Percentiles rank a stretch among this genome's conserved stretches.
phyloP scores from a whole-genome alignment of 2,329 filamentous ascomycete species.

The Diaporthe citriasiana region DNA sequence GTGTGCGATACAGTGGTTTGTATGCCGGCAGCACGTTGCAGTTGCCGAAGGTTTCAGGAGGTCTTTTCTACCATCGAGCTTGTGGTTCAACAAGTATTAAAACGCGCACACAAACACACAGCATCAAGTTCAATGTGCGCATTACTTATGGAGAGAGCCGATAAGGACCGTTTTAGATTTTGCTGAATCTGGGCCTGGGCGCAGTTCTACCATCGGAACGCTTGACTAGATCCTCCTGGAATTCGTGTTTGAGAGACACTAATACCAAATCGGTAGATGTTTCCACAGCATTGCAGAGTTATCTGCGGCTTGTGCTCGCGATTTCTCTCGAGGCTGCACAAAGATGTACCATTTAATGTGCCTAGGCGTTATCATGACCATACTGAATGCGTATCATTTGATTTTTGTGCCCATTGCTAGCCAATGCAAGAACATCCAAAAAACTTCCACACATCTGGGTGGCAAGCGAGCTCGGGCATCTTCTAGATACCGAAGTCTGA shows the following conservation, averaged over 20 bases:
- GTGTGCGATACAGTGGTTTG: no score
- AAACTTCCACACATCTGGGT: background rate
- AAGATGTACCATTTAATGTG: background rate
- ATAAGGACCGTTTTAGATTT: no score
- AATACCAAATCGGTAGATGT: background rate
- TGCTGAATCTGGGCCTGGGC: background rate
- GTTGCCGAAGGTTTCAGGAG: background rate
- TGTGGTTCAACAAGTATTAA: background rate
- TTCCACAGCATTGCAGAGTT: background rate
- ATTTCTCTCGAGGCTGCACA: background rate
- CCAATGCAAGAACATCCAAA: background rate
- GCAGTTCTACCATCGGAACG: background rate
- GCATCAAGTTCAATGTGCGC: background rate
- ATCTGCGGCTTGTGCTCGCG: background rate
- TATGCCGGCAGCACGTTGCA: background rate
- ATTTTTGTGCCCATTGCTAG: background rate
- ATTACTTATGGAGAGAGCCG: background rate
- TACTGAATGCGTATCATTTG: background rate
- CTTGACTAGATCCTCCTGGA: background rate
- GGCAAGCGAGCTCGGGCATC: background rate
- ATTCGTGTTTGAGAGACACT: background rate
- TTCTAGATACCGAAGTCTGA: slow-evolving; percentile 10
- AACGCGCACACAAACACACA: background rate
- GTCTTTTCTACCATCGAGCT: background rate
- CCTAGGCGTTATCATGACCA: background rate